These are phyloP conservation scores for Dictyostelium firmibasis DNA, from an alignment of 78 protist genomes.

Conservation along the genomic window DNA sequence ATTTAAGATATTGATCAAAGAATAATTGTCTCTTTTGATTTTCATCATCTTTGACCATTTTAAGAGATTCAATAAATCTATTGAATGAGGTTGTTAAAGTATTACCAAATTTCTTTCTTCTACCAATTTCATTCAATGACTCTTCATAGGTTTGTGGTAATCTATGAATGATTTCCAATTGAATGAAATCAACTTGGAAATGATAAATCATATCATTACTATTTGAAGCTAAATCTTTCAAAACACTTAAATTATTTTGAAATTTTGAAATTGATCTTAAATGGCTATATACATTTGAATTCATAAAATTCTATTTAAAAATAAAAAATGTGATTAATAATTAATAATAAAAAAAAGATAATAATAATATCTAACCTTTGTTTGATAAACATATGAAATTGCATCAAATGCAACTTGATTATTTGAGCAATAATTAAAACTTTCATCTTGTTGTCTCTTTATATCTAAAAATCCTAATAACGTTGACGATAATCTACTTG, in stretches of 20 bases:
- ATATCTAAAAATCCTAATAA: conserved; percentile 23
- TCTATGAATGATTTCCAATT: conserved; percentile 29
- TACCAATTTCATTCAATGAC: conserved; percentile 25
- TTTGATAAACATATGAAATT: background rate
- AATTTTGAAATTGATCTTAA: conserved; percentile 29
- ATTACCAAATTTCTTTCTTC: conserved; percentile 44
- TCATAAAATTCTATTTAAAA: background rate
- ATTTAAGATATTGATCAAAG: conserved; percentile 17
- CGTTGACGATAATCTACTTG: conserved; percentile 29
- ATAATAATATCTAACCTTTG: background rate
- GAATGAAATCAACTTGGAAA: conserved; percentile 10
- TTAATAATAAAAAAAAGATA: no score
- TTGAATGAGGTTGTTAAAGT: background rate
- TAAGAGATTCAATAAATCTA: conserved; percentile 29
- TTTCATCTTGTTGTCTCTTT: conserved; percentile 22
- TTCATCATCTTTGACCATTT: conserved; percentile 38
- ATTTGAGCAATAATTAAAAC: background rate
- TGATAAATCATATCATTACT: conserved; percentile 17
- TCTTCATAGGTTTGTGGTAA: conserved; percentile 52
- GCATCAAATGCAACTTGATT: background rate
- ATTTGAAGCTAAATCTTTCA: background rate
- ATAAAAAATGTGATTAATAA: no score
- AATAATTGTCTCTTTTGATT: conserved; percentile 29
- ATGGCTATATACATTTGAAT: background rate
- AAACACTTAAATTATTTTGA: background rate